Percentiles rank a stretch among this genome's conserved stretches.
Evolutionary conservation across 257 asterid genomes (phyloP).

Genomic region (Solanum appendiculatum): DNA sequence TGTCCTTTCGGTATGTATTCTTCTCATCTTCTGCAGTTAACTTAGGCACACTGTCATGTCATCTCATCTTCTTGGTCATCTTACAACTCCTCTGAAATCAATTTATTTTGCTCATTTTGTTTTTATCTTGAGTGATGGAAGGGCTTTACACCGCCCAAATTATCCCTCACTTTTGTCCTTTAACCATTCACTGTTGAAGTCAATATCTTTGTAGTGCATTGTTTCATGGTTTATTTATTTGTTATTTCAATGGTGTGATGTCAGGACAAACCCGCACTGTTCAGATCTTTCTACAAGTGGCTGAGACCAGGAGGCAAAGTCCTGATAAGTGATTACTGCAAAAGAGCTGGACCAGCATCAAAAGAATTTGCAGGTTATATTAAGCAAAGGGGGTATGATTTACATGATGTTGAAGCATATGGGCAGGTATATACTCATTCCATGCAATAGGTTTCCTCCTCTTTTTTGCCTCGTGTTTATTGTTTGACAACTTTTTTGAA

Average conservation of each 20-base stretch:
- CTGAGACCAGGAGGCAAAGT: constrained; percentile 96
- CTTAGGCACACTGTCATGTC: neutral
- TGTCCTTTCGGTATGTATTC: neutral
- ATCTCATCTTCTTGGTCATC: neutral
- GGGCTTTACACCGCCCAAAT: neutral
- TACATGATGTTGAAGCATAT: constrained; percentile 68
- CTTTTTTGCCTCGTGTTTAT: neutral
- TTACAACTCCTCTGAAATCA: neutral
- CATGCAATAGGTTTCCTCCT: neutral
- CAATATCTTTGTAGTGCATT: neutral
- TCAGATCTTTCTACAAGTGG: constrained; percentile 91
- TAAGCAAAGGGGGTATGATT: constrained; percentile 85
- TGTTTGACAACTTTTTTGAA: neutral
- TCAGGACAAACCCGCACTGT: constrained; percentile 91
- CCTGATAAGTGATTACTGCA: constrained; percentile 90
- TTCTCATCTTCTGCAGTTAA: neutral
- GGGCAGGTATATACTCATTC: constrained; percentile 53
- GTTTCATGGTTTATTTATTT: neutral
- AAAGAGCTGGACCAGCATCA: constrained; percentile 63
- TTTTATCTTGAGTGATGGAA: neutral
- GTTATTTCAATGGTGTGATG: neutral
- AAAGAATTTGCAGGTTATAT: constrained; percentile 63
- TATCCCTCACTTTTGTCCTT: neutral
- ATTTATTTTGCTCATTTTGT: neutral
- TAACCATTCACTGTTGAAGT: neutral